Evolutionary conservation across 192 early-diverging fungal genomes (phyloP).

Genomic region (Podila minutissima): DNA sequence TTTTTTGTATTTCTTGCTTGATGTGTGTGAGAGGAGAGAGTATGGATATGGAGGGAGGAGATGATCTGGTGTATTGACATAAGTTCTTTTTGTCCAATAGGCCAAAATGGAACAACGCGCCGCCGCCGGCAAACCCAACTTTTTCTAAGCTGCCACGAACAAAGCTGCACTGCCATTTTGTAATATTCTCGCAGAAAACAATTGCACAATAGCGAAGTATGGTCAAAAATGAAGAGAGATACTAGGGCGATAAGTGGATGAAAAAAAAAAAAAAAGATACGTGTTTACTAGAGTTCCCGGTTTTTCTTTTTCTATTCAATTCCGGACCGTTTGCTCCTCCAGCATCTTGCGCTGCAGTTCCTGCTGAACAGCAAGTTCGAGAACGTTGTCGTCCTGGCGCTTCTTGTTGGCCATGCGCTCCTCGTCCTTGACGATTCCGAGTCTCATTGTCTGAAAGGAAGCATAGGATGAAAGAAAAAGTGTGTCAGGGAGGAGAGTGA

Average conservation of each 20-base stretch:
- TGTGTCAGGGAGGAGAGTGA: no score
- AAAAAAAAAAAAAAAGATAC: background rate
- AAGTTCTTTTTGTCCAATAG: conserved; percentile 9
- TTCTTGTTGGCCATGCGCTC: conserved; percentile 49
- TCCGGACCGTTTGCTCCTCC: conserved; percentile 46
- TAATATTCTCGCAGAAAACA: background rate
- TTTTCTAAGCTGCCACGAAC: conserved; percentile 11
- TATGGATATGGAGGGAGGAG: background rate
- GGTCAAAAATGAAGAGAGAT: background rate
- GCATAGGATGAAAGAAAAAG: background rate
- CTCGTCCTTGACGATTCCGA: conserved; percentile 46
- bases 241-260: no score
- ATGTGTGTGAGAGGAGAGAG: background rate
- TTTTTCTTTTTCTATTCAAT: background rate
- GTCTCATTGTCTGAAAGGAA: conserved; percentile 36
- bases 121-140: conserved; percentile 24
- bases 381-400: conserved; percentile 51
- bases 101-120: conserved; percentile 37
- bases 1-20: background rate
- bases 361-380: conserved; percentile 49
- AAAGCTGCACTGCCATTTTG: background rate
- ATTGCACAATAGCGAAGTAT: no score
- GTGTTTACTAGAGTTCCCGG: background rate
- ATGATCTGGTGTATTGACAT: no score
- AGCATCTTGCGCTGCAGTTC: conserved; percentile 46